Conservation (phyloP, 1,284 basidiomycete genomes). For the Ustilago crameri region DNA sequence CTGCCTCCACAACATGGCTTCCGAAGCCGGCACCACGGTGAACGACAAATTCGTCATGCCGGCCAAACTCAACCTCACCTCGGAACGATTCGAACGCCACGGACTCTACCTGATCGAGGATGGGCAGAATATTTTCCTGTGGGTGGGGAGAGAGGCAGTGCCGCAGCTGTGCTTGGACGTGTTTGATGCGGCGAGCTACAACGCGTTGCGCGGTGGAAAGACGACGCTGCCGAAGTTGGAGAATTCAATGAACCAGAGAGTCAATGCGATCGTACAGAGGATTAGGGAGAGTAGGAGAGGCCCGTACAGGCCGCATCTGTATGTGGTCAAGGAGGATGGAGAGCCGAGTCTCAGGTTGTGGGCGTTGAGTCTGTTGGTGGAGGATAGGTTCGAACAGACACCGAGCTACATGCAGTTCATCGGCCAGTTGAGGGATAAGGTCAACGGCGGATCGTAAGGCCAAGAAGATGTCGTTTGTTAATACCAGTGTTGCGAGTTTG, state of each 20-base stretch:
- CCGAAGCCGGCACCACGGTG: slow-evolving; percentile 75
- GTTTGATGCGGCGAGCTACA: slow-evolving; percentile 88
- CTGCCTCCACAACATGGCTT: slow-evolving; percentile 94
- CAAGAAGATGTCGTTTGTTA: slow-evolving; percentile 1
- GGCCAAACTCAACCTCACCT: slow-evolving; percentile 86
- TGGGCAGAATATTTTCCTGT: slow-evolving; percentile 96
- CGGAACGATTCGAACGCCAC: slow-evolving; percentile 91
- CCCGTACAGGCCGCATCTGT: slow-evolving; percentile 92
- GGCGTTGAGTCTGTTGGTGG: slow-evolving; percentile 92
- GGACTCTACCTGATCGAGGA: slow-evolving; percentile 97
- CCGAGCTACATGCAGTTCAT: slow-evolving; percentile 96
- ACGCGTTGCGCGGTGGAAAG: slow-evolving; percentile 91
- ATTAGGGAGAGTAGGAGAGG: slow-evolving; percentile 86
- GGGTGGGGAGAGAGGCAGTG: slow-evolving; percentile 95
- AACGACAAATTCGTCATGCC: slow-evolving; percentile 76
- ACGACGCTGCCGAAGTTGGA: slow-evolving; percentile 87
- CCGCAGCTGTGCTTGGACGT: slow-evolving; percentile 93
- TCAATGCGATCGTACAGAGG: slow-evolving; percentile 93
- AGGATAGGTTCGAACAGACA: slow-evolving; percentile 93
- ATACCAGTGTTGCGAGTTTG: slow-evolving; percentile 3
- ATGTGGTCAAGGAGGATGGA: slow-evolving; percentile 97
- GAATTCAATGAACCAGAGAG: slow-evolving; percentile 89
- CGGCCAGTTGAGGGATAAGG: slow-evolving; percentile 61
- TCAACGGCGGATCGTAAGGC: slow-evolving; percentile 55
- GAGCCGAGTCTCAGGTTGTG: slow-evolving; percentile 88